A percentile compares a stretch with the other conserved stretches of the same genome.
phyloP scores from a whole-genome alignment of 163 green algal genomes.

The Scenedesmus sp. region DNA sequence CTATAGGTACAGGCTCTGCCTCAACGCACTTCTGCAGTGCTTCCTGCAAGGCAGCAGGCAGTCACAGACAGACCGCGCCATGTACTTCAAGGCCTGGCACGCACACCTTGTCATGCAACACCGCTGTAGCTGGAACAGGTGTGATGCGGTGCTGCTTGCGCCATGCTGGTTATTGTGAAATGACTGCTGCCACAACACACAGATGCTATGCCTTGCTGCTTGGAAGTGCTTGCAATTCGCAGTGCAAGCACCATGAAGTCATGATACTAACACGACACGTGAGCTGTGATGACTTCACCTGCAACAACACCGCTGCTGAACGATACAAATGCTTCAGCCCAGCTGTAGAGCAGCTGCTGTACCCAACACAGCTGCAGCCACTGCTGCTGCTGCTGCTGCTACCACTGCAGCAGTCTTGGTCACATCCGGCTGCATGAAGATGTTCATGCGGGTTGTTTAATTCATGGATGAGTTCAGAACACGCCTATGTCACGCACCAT shows the following conservation, averaged over 20 bases:
- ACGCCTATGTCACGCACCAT: neutral
- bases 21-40: conserved; percentile 29
- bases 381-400: neutral
- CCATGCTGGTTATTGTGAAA: too few species aligned
- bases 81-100: neutral
- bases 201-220: too few species aligned
- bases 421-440: neutral
- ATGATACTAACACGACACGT: neutral
- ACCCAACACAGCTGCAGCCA: neutral
- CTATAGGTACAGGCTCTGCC: conserved; percentile 10
- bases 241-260: too few species aligned
- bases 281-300: too few species aligned
- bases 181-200: too few species aligned
- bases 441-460: neutral
- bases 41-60: conserved; percentile 7
- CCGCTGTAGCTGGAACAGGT: too few species aligned
- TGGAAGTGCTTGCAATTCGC: too few species aligned
- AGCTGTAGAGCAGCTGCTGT: neutral
- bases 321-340: neutral
- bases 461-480: neutral
- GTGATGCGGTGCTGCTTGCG: too few species aligned
- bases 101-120: neutral
- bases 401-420: neutral
- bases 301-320: neutral
- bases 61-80: neutral